A percentile compares a stretch with the other conserved stretches of the same genome.
phyloP scores from a whole-genome alignment of 225 moss, liverwort and hornwort species.

The Antitrichia curtipendula region DNA sequence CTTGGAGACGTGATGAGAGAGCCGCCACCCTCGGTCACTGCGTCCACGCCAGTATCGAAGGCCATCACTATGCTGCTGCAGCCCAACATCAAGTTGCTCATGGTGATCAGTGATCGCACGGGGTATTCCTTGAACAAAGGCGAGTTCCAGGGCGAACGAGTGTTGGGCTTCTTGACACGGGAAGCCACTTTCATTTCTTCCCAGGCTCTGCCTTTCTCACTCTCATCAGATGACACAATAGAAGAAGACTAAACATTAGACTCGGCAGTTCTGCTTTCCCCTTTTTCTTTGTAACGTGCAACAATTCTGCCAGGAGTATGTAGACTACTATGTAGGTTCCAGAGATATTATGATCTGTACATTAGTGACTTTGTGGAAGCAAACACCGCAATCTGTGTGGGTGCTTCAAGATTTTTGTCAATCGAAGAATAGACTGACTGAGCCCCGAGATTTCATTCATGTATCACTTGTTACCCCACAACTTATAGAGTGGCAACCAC shows the following conservation, averaged over 20 bases:
- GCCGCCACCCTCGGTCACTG: constrained; percentile 42
- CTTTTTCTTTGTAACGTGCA: neutral
- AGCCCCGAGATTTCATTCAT: neutral
- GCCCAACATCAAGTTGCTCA: constrained; percentile 51
- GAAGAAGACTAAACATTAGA: neutral
- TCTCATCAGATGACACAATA: neutral
- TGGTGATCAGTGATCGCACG: constrained; percentile 69
- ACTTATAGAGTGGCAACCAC: neutral
- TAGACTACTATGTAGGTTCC: neutral
- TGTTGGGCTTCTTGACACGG: constrained; percentile 70
- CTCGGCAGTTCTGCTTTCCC: neutral
- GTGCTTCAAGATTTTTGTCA: neutral
- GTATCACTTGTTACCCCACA: neutral
- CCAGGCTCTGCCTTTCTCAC: constrained; percentile 35
- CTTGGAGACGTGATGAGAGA: constrained; percentile 74
- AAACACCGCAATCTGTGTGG: neutral
- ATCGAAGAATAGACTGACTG: neutral
- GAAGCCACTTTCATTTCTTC: constrained; percentile 48
- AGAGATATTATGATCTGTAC: neutral
- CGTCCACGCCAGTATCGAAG: constrained; percentile 20
- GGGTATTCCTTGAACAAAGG: constrained; percentile 44
- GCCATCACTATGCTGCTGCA: constrained; percentile 65
- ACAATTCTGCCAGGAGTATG: neutral
- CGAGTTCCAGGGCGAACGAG: constrained; percentile 38
- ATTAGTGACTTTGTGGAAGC: neutral